phyloP scores from a whole-genome alignment of 257 asterid genomes.

The Nicotiana benthamiana region DNA sequence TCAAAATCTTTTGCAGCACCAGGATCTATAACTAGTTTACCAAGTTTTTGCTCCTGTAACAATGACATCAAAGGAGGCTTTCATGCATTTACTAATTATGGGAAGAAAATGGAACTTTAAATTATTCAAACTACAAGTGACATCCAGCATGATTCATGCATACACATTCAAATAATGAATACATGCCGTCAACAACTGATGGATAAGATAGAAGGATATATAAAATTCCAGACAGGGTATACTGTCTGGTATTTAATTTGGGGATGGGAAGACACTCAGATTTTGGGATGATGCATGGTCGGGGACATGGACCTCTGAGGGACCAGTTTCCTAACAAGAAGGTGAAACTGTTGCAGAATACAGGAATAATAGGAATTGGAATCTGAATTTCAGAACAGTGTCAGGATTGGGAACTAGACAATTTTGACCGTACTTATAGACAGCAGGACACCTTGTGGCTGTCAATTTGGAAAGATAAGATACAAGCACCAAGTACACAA shows the following conservation, averaged over 20 bases:
- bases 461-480: neutral
- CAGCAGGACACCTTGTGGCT: neutral
- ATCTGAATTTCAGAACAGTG: neutral
- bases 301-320: neutral
- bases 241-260: neutral
- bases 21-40: slow-evolving; percentile 68
- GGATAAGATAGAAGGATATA: neutral
- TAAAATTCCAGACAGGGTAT: neutral
- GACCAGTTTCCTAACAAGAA: neutral
- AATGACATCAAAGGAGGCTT: slow-evolving; percentile 6
- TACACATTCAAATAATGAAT: neutral
- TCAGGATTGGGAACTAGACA: neutral
- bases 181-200: neutral
- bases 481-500: neutral
- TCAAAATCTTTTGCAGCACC: slow-evolving; percentile 76
- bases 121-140: neutral
- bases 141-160: neutral
- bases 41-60: slow-evolving; percentile 75
- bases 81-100: neutral
- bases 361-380: neutral
- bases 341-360: neutral
- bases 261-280: neutral
- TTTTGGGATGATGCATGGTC: neutral
- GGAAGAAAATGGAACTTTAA: neutral
- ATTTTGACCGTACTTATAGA: neutral